Conservation (phyloP, 371 early-diverging fungal species). For the Gilbertella persicaria region DNA sequence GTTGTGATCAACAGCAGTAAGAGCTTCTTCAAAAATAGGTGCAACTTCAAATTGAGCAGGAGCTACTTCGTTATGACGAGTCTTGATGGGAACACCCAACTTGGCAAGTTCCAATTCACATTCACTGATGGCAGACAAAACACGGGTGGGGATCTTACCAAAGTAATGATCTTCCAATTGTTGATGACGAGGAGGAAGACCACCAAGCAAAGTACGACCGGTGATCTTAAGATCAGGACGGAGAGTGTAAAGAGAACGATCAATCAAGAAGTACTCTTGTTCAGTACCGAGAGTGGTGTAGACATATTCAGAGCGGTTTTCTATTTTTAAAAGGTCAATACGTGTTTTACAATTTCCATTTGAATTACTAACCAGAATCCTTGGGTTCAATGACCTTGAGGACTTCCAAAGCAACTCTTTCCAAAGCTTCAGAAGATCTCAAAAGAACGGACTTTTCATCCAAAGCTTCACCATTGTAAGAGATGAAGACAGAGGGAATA, state of each 20-base stretch:
- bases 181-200: constrained; percentile 96
- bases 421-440: constrained; percentile 85
- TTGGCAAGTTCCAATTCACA: constrained; percentile 91
- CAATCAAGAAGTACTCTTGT: constrained; percentile 98
- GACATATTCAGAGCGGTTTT: constrained; percentile 68
- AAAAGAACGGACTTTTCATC: constrained; percentile 98
- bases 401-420: constrained; percentile 78
- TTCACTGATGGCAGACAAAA: constrained; percentile 90
- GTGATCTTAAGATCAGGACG: constrained; percentile 96
- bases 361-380: constrained; percentile 40
- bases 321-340: neutral
- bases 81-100: constrained; percentile 97
- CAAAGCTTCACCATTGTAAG: constrained; percentile 97
- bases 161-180: constrained; percentile 99
- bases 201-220: constrained; percentile 93
- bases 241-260: constrained; percentile 86
- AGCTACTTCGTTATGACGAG: constrained; percentile 99
- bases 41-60: constrained; percentile 98
- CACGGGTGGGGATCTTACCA: constrained; percentile 94
- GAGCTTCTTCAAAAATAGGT: constrained; percentile 96
- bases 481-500: constrained; percentile 97
- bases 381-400: constrained; percentile 71
- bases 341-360: neutral
- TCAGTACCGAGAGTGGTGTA: constrained; percentile 94
- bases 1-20: constrained; percentile 98